Evolutionary conservation across 2,329 filamentous ascomycete genomes (phyloP).

Genomic region (Phaeosphaeriaceae sp.): DNA sequence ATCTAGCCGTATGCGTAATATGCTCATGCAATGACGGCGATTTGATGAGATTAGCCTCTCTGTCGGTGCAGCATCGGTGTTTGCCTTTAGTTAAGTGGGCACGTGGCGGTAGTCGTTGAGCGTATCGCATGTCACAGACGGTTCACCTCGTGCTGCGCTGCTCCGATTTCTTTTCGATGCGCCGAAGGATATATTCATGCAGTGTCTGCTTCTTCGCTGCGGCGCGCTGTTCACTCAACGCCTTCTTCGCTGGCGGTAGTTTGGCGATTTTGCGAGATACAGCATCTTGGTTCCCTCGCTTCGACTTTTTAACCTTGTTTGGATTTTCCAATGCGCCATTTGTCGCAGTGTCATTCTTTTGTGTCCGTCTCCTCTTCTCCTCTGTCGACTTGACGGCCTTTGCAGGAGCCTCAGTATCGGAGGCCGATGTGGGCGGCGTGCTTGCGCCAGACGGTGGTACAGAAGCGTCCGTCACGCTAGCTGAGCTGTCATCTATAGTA

Average conservation of each 20-base stretch:
- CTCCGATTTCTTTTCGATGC: slow-evolving; percentile 42
- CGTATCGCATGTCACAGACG: neutral
- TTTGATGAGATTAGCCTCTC: too few species aligned
- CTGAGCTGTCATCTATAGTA: slow-evolving; percentile 59
- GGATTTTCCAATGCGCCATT: slow-evolving; percentile 17
- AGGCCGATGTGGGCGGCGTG: slow-evolving; percentile 40
- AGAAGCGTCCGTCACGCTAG: slow-evolving; percentile 22
- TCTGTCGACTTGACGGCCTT: slow-evolving; percentile 12
- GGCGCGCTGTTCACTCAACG: slow-evolving; percentile 43
- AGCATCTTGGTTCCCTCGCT: slow-evolving; percentile 9
- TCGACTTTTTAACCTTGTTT: slow-evolving; percentile 18
- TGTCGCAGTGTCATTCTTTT: slow-evolving; percentile 16
- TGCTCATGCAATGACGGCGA: too few species aligned
- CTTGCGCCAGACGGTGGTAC: slow-evolving; percentile 22
- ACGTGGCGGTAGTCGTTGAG: too few species aligned
- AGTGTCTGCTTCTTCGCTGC: slow-evolving; percentile 47
- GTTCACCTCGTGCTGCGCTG: slow-evolving; percentile 14
- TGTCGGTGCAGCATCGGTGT: too few species aligned
- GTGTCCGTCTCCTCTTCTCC: slow-evolving; percentile 40
- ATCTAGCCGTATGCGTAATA: too few species aligned
- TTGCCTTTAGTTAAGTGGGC: too few species aligned
- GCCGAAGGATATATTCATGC: slow-evolving; percentile 43
- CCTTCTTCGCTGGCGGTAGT: slow-evolving; percentile 35
- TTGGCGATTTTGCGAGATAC: slow-evolving; percentile 35
- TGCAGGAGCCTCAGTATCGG: slow-evolving; percentile 23